Evolutionary conservation across 2,329 filamentous ascomycete genomes (phyloP).

Genomic region (Sporothrix humicola): DNA sequence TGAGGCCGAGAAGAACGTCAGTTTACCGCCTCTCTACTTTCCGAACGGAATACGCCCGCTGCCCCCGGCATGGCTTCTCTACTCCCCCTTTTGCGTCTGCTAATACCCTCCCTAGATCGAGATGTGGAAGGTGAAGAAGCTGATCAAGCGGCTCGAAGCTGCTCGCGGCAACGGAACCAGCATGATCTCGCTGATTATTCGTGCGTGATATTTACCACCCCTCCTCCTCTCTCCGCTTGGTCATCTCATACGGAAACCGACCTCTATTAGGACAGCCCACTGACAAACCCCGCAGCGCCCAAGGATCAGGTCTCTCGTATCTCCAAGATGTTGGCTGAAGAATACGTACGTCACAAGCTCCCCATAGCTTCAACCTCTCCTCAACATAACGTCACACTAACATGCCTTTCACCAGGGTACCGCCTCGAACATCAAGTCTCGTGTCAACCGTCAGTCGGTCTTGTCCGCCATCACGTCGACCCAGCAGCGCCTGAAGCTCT

Average conservation of each 20-base stretch:
- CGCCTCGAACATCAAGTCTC: slow-evolving; percentile 99
- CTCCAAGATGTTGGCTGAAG: slow-evolving; percentile 99
- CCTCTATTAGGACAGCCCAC: not conserved
- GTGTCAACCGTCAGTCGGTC: slow-evolving; percentile 97
- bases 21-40: slow-evolving; percentile 41
- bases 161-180: slow-evolving; percentile 97
- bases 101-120: slow-evolving; percentile 59
- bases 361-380: slow-evolving; percentile 29
- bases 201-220: slow-evolving; percentile 58
- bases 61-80: not conserved
- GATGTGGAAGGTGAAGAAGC: slow-evolving; percentile 99
- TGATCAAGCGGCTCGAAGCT: slow-evolving; percentile 97
- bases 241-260: too few species aligned
- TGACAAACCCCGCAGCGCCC: slow-evolving; percentile 53
- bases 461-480: slow-evolving; percentile 98
- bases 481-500: slow-evolving; percentile 97
- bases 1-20: slow-evolving; percentile 96
- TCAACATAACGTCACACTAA: slow-evolving; percentile 39
- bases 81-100: not conserved
- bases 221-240: not conserved
- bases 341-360: slow-evolving; percentile 73
- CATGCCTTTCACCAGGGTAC: slow-evolving; percentile 70
- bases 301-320: slow-evolving; percentile 97
- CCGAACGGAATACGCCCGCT: slow-evolving; percentile 24
- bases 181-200: slow-evolving; percentile 99